A percentile compares a stretch with the other conserved stretches of the same genome.
Conservation (phyloP, 441 rosid species). For the Mallotus japonicus region DNA sequence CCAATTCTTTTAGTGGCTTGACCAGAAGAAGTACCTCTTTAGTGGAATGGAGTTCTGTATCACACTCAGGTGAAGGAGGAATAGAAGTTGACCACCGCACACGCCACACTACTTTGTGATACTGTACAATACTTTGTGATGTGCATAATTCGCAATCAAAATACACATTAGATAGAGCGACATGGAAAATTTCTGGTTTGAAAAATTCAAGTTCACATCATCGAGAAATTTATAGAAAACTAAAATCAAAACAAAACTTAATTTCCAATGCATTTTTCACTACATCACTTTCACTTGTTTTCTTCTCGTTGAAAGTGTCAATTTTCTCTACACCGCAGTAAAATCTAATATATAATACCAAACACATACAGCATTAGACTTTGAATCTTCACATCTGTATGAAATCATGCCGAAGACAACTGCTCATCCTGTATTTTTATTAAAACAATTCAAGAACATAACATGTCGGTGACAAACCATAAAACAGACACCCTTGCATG, state of each 20-base stretch:
- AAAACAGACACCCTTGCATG: not conserved
- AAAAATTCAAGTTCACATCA: too few species aligned
- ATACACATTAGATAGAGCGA: too few species aligned
- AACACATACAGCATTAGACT: too few species aligned
- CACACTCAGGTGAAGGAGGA: constrained; percentile 12
- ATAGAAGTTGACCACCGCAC: not conserved
- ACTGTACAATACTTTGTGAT: not conserved
- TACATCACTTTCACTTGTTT: too few species aligned
- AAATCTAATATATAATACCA: too few species aligned
- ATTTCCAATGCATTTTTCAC: too few species aligned
- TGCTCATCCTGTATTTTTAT: not conserved
- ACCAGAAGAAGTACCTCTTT: not conserved
- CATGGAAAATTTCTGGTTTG: too few species aligned
- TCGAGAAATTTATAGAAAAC: too few species aligned
- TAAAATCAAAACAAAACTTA: too few species aligned
- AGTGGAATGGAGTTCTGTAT: constrained; percentile 22
- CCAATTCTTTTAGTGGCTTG: constrained; percentile 22
- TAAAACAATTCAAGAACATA: not conserved
- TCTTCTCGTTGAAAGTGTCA: too few species aligned
- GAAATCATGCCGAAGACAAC: not conserved
- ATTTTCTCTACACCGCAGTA: too few species aligned
- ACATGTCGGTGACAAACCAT: not conserved
- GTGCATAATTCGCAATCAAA: not conserved
- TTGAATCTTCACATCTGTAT: too few species aligned
- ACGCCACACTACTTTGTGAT: not conserved